Evolutionary conservation across 805 yeast species (phyloP), one percentile per base, ranked within the genome.

Genomic region (Grigorovia humatica): DNA sequence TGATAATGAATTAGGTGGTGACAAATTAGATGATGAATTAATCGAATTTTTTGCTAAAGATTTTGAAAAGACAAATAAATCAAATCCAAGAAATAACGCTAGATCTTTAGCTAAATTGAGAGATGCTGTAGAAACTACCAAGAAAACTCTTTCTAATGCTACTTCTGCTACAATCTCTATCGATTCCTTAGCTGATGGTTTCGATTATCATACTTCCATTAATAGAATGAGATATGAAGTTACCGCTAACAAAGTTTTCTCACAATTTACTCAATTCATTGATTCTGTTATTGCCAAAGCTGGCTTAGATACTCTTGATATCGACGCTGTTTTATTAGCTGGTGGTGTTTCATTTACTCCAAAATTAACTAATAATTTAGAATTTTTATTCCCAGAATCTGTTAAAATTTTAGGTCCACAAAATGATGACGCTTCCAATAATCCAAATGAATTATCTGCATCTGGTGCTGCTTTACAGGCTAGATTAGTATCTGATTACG

Each of bases 401-500:
- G 78, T 74, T 50, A 62, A 63, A 41, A 77, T 90, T 51, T 74
- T 82, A 55, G 82, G 97, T 27, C 96, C 98, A 58, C 72, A 84
- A 40, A 64, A 76, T 55, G 91, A 87, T 68, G 60, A 85, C 55
- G 88, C 88, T 71, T 86, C 93, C 52, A 67, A 82, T 55, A 80
- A 87, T 72, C 97, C 99, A 54, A 83, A 87, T 65, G 98, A 93
- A 74, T 77, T 89, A 64, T 75, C 85, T 57, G 83, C 95, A 57
- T 83, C 95, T 65, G 99, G 99, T 72, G 95, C 96, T 53, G 96
- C 98, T 56, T 78, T 91, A 67, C 98, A 93, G 77, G 99, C 96
- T 49, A 81, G 95, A 42, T 65, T 81, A 55, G 75, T 91, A 62
- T 74, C 85, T 56, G 91, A 85, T 63, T 95, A 88, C 62, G 93